Conservation (phyloP, 164 flowering plant species). For the Tinospora cordifolia region DNA sequence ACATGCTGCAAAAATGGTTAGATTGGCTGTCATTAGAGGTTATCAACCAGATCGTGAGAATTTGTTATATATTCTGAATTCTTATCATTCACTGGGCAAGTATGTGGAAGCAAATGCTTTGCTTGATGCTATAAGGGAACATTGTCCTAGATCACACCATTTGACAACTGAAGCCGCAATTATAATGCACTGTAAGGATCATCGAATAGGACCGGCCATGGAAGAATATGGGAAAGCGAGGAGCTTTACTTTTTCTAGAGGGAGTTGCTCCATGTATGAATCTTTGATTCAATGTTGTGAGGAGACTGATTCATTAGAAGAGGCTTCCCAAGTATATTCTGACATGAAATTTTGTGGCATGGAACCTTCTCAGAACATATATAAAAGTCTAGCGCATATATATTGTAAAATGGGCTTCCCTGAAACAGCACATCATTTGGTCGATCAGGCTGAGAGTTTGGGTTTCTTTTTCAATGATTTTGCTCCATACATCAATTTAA, state of each 20-base stretch:
- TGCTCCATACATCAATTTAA: conserved; percentile 40
- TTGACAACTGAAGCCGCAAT: conserved; percentile 49
- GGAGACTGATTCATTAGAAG: conserved; percentile 41
- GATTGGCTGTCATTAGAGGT: conserved; percentile 41
- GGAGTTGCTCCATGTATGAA: conserved; percentile 53
- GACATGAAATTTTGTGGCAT: conserved; percentile 71
- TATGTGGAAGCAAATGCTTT: conserved; percentile 51
- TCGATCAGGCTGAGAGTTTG: conserved; percentile 44
- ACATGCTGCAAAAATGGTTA: conserved; percentile 54
- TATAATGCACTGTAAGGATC: conserved; percentile 53
- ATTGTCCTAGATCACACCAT: conserved; percentile 30
- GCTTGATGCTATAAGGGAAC: conserved; percentile 45
- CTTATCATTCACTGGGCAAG: conserved; percentile 57
- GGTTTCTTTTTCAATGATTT: conserved; percentile 37
- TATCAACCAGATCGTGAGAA: conserved; percentile 44
- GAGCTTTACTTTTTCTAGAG: conserved; percentile 21
- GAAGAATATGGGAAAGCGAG: conserved; percentile 42
- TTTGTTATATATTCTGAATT: conserved; percentile 50
- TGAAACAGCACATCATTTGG: conserved; percentile 72
- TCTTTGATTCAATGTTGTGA: conserved; percentile 55
- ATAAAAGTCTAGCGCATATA: conserved; percentile 33
- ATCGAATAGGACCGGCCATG: conserved; percentile 48
- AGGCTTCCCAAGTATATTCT: conserved; percentile 74
- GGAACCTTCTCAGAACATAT: conserved; percentile 45
- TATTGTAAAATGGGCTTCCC: conserved; percentile 78